A percentile compares a stretch with the other conserved stretches of the same genome.
These are phyloP conservation scores for Carex arenaria DNA, from an alignment of 202 grass and related monocot genomes.

Conservation along the genomic window DNA sequence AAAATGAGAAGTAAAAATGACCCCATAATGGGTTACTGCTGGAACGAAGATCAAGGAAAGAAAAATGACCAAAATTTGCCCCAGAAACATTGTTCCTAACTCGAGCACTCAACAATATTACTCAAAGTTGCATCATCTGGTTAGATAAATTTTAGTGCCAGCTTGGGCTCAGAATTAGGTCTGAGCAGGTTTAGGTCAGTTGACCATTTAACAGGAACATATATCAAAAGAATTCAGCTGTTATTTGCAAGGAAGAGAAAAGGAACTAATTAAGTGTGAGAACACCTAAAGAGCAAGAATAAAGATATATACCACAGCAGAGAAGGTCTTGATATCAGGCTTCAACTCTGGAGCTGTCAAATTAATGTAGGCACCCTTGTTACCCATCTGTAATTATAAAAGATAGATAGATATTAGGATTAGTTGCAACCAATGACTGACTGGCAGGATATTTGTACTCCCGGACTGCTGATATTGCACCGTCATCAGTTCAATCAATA, in stretches of 20 bases:
- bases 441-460: not conserved
- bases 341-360: constrained; percentile 64
- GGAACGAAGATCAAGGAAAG: not conserved
- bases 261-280: not conserved
- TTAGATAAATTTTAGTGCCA: not conserved
- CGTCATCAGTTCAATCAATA: not conserved
- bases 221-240: not conserved
- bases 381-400: constrained; percentile 67
- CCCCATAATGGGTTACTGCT: not conserved
- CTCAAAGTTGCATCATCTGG: not conserved
- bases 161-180: not conserved
- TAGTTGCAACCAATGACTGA: constrained; percentile 1
- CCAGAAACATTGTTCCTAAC: not conserved
- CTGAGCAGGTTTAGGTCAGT: not conserved
- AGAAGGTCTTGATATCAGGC: constrained; percentile 60
- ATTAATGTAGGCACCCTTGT: constrained; percentile 91
- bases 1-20: not conserved
- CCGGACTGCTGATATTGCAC: not conserved
- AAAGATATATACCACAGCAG: constrained; percentile 36
- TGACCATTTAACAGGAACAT: not conserved
- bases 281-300: not conserved
- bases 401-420: not conserved
- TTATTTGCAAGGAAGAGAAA: not conserved
- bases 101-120: not conserved
- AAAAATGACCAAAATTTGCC: not conserved